Evolutionary conservation across 805 yeast genomes (phyloP).

Genomic region (Scheffersomyces amazonensis): DNA sequence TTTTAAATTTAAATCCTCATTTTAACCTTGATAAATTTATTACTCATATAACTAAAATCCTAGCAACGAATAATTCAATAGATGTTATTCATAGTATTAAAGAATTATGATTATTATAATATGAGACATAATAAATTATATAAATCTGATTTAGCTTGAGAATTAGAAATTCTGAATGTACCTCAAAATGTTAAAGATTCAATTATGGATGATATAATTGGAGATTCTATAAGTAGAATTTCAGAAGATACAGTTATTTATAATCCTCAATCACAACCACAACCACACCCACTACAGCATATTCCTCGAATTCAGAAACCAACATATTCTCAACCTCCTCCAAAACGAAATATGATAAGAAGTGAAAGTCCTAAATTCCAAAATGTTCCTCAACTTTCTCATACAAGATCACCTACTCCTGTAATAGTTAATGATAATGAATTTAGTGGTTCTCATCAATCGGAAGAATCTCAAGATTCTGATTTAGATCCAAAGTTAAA

Average conservation of each 20-base stretch:
- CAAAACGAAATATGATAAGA: not conserved
- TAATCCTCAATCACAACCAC: not conserved
- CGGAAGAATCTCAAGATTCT: not conserved
- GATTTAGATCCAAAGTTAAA: slow-evolving; percentile 1
- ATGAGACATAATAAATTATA: slow-evolving; percentile 35
- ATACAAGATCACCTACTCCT: not conserved
- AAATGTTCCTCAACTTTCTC: not conserved
- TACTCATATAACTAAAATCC: slow-evolving; percentile 17
- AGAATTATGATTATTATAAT: slow-evolving; percentile 24
- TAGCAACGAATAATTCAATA: slow-evolving; percentile 7
- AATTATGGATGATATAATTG: slow-evolving; percentile 5
- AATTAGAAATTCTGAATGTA: slow-evolving; percentile 34
- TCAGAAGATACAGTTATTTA: not conserved
- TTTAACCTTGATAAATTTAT: slow-evolving; percentile 28
- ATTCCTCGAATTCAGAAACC: not conserved
- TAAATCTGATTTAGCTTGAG: slow-evolving; percentile 42
- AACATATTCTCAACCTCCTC: not conserved
- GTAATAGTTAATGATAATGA: no score
- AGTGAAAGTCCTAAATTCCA: not conserved
- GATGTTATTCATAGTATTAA: slow-evolving; percentile 15
- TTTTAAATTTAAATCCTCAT: slow-evolving; percentile 28
- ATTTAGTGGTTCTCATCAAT: not conserved
- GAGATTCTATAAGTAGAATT: no score
- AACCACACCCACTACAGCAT: not conserved
- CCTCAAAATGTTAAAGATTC: slow-evolving; percentile 10